Conservation (phyloP, 2,329 filamentous ascomycete species). For the Epichloe elymi region DNA sequence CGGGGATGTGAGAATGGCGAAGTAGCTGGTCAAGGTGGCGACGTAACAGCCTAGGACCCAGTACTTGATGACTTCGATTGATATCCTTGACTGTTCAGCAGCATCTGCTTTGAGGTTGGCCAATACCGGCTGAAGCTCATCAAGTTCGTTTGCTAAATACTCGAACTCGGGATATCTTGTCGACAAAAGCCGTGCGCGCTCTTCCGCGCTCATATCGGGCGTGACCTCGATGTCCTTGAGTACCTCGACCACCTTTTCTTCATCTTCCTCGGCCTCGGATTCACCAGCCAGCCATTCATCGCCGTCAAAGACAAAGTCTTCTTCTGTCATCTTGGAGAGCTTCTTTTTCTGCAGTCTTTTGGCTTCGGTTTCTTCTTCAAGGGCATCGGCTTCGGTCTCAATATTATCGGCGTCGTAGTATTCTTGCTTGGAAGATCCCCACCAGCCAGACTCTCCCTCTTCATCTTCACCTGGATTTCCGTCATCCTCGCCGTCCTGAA, state of each 20-base stretch:
- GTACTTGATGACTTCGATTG: conserved; percentile 57
- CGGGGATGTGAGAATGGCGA: conserved; percentile 79
- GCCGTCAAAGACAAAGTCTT: conserved; percentile 89
- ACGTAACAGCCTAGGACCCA: conserved; percentile 77
- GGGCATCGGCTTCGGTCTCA: conserved; percentile 53
- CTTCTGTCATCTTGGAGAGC: conserved; percentile 73
- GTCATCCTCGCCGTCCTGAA: conserved; percentile 29
- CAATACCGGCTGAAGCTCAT: conserved; percentile 56
- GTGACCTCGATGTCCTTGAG: conserved; percentile 73
- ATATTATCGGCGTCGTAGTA: conserved; percentile 81
- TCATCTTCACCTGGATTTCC: conserved; percentile 41
- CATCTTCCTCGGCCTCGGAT: conserved; percentile 34
- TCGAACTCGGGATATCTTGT: conserved; percentile 87
- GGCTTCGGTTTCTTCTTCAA: conserved; percentile 88
- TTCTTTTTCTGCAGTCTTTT: conserved; percentile 87
- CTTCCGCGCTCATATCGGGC: conserved; percentile 61
- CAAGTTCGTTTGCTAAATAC: conserved; percentile 67
- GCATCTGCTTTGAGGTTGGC: conserved; percentile 44
- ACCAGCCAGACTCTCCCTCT: conserved; percentile 54
- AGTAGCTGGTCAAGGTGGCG: conserved; percentile 81
- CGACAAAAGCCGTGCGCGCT: conserved; percentile 62
- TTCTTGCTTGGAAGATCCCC: conserved; percentile 78
- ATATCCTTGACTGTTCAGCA: conserved; percentile 35
- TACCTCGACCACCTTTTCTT: conserved; percentile 67
- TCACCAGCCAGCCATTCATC: conserved; percentile 62